Percentiles rank a stretch among this genome's conserved stretches.
Evolutionary conservation across 352 stramenopile genomes (phyloP).

Genomic region (Peronosclerospora sorghi): DNA sequence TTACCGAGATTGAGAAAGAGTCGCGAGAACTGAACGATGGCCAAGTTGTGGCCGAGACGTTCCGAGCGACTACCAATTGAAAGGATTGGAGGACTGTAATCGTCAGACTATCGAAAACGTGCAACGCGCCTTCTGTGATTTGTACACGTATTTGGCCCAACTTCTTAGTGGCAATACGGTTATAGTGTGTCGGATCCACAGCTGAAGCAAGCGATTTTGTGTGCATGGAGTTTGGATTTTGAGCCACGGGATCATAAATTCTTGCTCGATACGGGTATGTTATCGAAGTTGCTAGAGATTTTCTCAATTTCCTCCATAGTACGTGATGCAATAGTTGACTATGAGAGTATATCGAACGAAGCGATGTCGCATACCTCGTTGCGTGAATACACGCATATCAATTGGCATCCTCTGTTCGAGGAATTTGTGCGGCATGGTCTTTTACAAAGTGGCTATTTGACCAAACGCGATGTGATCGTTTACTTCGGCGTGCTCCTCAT

Average conservation of each 20-base stretch:
- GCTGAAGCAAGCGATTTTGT: constrained; percentile 71
- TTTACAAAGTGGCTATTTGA: constrained; percentile 52
- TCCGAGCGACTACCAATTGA: constrained; percentile 80
- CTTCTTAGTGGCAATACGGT: constrained; percentile 27
- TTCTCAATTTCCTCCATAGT: constrained; percentile 60
- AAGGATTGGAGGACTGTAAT: constrained; percentile 76
- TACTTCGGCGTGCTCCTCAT: constrained; percentile 47
- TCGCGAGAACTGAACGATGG: constrained; percentile 67
- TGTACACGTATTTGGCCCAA: constrained; percentile 61
- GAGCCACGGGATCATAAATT: constrained; percentile 74
- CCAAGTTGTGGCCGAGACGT: constrained; percentile 67
- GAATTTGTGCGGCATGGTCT: constrained; percentile 74
- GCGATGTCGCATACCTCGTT: neutral
- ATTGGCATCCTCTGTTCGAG: constrained; percentile 69
- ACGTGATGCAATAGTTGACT: constrained; percentile 23
- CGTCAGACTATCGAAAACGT: constrained; percentile 43
- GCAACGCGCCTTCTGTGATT: constrained; percentile 57
- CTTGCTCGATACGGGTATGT: constrained; percentile 65
- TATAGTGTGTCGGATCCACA: constrained; percentile 33
- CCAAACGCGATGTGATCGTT: constrained; percentile 67
- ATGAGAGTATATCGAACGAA: neutral
- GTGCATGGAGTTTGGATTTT: constrained; percentile 76
- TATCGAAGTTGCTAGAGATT: constrained; percentile 56
- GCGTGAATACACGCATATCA: constrained; percentile 29
- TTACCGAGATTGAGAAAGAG: constrained; percentile 79